Base-by-base conservation (phyloP, 2,329 filamentous ascomycete species). In the Penicillium sp. region DNA sequence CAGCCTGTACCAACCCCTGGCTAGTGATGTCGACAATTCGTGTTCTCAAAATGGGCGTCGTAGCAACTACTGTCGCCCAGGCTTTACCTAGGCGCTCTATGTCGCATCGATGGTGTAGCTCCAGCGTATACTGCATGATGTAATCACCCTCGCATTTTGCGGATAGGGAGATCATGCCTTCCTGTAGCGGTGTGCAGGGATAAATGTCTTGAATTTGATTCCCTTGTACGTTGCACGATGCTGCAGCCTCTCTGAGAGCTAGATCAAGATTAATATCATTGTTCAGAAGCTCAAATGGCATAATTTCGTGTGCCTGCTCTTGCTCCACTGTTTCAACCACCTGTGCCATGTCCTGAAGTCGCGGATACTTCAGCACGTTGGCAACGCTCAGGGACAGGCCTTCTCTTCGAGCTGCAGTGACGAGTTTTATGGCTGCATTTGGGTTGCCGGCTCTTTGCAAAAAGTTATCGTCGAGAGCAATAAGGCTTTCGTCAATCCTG, bases 161-260 rank as follows among this genome's bases (percentile, higher is more conserved):
- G 0, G 73, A 73, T 26, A 76, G 66, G 0, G 74, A 71, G 46
- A 76, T 56, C 2, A 77, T 64, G 7, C 71, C 74, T 51, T 70
- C 68, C 42, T 72, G 70, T 14, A 68, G 41, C 1, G 68, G 60
- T 1, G 65, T 70, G 48, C 63, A 67, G 0, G 69, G 70, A 49
- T 69, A 71, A 8, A 69, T 61, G 51, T 72, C 70, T 47, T 69
- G 60, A 39, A 72, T 60, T 4, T 44, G 26, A 4, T 45, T 52
- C 2, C 48, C 35, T 3, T 47, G 39, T 14, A 56, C 27, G 2
- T 35, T 11, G 32, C 51, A 55, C 14, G 50, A 36, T 8, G 26
- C 38, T 6, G 54, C 44, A 14, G 48, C 51, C 16, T 57, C 55
- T 8, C n/a, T n/a, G 32, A 43, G 43, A 34, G 46, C 51, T 23